Base-by-base conservation (phyloP, 1,284 basidiomycete species). In the Psilocybe mexicana region DNA sequence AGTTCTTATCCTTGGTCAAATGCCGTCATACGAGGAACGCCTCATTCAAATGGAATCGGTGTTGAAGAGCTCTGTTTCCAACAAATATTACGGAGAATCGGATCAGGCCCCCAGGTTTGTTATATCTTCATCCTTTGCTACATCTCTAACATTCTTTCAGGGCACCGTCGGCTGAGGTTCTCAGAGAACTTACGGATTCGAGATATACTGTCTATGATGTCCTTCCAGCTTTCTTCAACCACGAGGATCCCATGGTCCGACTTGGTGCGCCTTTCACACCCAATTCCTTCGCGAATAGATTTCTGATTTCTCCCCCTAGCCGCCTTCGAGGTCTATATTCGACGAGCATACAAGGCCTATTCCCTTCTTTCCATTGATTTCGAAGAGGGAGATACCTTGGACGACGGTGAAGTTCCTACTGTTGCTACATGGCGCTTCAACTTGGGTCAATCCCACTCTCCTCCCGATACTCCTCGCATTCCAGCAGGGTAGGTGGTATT, bases 191-290 rank as follows among this genome's bases (percentile, higher is more conserved):
- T 46, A 93, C 92, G 63, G 97, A 99, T 77, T 98, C 95, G 28
- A 86, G 93, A 59, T 97, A 96, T 79, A 96, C 94, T 24, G 96
- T 99, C 33, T 99, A 92, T 74, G 96, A 99, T 70, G 97, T 99
- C 10, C 83, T 99, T 57, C 93, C 95, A 14, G 85, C 92, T 11
- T 99, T 99, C 84, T 99, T 98, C 83, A 87, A 86, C 62, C 90
- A 95, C 70, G 73, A 82, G 35, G 94, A 98, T 67, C 83, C 88
- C 50, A 89, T 90, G 82, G 85, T 98, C 61, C 85, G 88, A 26
- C 85, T 97, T 47, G 88, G 91, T 92, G 60, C 50, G 84, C 72
- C 30, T 25, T 10, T 30, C 51, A 28, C 26, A 42, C 38, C 54
- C 28, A 28, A 10, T n/a, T 3, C 38, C 36, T 24, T 60, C 6